Evolutionary conservation across 1,139 yeast species (phyloP).

Genomic region (Blastobotrys persicus): DNA sequence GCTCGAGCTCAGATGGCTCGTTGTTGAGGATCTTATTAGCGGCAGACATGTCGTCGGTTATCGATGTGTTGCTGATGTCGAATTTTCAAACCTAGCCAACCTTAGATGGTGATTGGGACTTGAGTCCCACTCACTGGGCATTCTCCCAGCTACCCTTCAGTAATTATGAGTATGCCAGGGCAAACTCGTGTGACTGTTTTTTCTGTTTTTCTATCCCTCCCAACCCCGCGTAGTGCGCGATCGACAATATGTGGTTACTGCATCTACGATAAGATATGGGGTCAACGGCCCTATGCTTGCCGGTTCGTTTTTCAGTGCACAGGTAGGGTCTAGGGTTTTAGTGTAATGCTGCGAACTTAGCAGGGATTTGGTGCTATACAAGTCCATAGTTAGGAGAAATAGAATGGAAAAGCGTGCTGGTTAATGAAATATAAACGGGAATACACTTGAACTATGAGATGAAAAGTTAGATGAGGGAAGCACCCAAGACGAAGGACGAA

Average conservation of each 20-base stretch:
- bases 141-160: not conserved
- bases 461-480: slow-evolving; percentile 6
- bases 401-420: too few relatives aligned
- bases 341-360: too few relatives aligned
- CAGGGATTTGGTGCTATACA: too few relatives aligned
- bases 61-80: slow-evolving; percentile 6
- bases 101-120: not conserved
- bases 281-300: too few relatives aligned
- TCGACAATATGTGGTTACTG: too few relatives aligned
- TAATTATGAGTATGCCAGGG: not conserved
- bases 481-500: slow-evolving; percentile 23
- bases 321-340: too few relatives aligned
- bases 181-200: not conserved
- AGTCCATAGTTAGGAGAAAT: too few relatives aligned
- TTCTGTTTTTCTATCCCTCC: not conserved
- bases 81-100: slow-evolving; percentile 5
- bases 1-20: slow-evolving; percentile 93
- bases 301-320: too few relatives aligned
- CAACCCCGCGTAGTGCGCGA: not conserved
- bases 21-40: slow-evolving; percentile 80
- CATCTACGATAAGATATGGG: too few relatives aligned
- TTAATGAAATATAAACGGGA: not conserved
- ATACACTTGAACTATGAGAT: not conserved
- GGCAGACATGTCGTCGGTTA: slow-evolving; percentile 65
- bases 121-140: not conserved